A percentile compares a stretch with the other conserved stretches of the same genome.
Evolutionary conservation across 495 filamentous ascomycete species (phyloP).

Genomic region (Neurospora sp.): DNA sequence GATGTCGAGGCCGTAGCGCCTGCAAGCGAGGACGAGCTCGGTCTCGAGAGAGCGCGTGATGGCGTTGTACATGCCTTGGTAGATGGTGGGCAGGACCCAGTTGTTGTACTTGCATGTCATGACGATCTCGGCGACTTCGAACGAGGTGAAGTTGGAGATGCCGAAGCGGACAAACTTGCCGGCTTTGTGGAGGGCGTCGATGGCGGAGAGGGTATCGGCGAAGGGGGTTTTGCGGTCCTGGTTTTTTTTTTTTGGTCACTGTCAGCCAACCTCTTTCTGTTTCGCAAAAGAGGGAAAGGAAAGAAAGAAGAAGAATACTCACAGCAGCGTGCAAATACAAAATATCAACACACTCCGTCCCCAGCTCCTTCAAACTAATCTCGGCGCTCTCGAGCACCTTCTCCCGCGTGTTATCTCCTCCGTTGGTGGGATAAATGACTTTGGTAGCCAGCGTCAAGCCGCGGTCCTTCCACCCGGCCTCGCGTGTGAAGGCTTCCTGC

Average conservation of each 20-base stretch:
- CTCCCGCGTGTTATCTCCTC: conserved; percentile 51
- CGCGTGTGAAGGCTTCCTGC: conserved; percentile 74
- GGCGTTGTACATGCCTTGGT: conserved; percentile 59
- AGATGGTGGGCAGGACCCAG: conserved; percentile 62
- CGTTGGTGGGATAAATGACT: conserved; percentile 48
- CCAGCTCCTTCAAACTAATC: conserved; percentile 58
- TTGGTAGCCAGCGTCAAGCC: conserved; percentile 84
- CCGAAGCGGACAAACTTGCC: conserved; percentile 81
- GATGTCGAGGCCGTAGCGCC: conserved; percentile 77
- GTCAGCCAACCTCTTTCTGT: background rate
- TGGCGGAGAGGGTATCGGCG: conserved; percentile 63
- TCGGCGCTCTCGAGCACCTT: conserved; percentile 50
- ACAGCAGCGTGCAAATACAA: conserved; percentile 76
- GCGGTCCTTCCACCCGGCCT: conserved; percentile 69
- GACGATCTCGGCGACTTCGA: conserved; percentile 84
- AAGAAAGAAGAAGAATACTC: background rate
- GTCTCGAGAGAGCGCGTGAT: conserved; percentile 69
- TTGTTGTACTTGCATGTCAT: conserved; percentile 70
- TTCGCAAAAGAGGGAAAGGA: background rate
- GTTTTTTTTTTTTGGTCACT: background rate
- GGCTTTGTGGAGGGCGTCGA: conserved; percentile 73
- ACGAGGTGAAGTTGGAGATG: conserved; percentile 77
- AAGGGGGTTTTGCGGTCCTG: conserved; percentile 66
- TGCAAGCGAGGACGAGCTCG: conserved; percentile 70
- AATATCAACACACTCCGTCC: conserved; percentile 71